Conservation (phyloP, 805 yeast genomes). For the Hanseniaspora jakobsenii region DNA sequence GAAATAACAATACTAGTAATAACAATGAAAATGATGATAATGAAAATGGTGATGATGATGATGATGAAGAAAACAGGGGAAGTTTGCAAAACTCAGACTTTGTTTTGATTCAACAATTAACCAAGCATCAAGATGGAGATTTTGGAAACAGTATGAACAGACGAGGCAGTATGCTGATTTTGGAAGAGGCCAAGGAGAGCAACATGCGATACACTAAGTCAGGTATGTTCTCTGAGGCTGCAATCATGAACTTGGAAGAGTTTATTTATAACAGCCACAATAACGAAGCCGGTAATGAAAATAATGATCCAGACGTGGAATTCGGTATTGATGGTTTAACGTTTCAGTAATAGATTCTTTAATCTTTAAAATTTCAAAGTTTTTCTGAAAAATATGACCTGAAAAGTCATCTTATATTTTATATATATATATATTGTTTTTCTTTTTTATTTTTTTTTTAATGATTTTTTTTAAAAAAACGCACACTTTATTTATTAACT, state of each 20-base stretch:
- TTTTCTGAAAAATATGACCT: no score
- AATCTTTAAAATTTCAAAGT: no score
- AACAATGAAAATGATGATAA: no score
- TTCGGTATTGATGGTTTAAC: neutral
- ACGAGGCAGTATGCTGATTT: slow-evolving; percentile 44
- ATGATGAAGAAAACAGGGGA: neutral
- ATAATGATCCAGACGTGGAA: neutral
- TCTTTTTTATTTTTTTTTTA: no score
- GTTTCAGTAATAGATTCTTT: neutral
- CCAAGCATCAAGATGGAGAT: slow-evolving; percentile 17
- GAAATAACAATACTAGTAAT: no score
- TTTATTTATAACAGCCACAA: slow-evolving; percentile 19
- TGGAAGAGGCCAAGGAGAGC: slow-evolving; percentile 64
- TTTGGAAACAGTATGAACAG: slow-evolving; percentile 22
- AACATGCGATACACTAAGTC: slow-evolving; percentile 63
- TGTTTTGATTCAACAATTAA: slow-evolving; percentile 16
- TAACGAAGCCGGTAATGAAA: neutral
- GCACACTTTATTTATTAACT: no score
- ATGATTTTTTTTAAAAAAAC: no score
- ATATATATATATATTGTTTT: no score
- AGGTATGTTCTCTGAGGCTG: slow-evolving; percentile 65
- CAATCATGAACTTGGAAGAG: slow-evolving; percentile 64
- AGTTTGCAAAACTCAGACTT: slow-evolving; percentile 5
- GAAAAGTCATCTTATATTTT: no score
- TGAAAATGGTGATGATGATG: neutral